A percentile compares a stretch with the other conserved stretches of the same genome.
These are phyloP conservation scores for Stevia rebaudiana DNA, from an alignment of 140 eudicot genomes.

Conservation along the genomic window DNA sequence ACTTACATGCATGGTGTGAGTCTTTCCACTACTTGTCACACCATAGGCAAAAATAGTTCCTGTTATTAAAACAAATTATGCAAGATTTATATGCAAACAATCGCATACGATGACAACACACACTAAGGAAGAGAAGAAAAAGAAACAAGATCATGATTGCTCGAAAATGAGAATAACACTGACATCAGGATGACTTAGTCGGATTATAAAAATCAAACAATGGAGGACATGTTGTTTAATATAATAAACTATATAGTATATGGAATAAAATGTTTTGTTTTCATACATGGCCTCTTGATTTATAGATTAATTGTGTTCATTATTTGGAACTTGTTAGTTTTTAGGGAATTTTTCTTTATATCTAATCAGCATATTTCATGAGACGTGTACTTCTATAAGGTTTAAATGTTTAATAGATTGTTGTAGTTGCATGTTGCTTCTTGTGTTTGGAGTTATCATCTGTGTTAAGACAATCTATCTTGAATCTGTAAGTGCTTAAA, in stretches of 20 bases:
- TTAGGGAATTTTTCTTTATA: background rate
- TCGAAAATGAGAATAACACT: background rate
- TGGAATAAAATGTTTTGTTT: background rate
- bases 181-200: background rate
- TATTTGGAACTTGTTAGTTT: background rate
- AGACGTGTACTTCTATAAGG: background rate
- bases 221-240: background rate
- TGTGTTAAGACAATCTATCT: background rate
- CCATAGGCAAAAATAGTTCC: slow-evolving; percentile 99
- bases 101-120: background rate
- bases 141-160: background rate
- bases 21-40: slow-evolving; percentile 98
- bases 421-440: background rate
- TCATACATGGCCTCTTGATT: background rate
- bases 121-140: background rate
- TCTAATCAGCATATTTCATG: background rate
- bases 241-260: background rate
- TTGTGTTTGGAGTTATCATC: background rate
- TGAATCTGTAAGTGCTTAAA: background rate
- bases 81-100: slow-evolving; percentile 14
- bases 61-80: slow-evolving; percentile 30
- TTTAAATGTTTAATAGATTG: background rate
- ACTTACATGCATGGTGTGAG: slow-evolving; percentile 97
- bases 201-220: background rate
- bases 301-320: background rate